Base-by-base conservation (phyloP, 1,139 yeast species). In the Arxiozyma bovina region DNA sequence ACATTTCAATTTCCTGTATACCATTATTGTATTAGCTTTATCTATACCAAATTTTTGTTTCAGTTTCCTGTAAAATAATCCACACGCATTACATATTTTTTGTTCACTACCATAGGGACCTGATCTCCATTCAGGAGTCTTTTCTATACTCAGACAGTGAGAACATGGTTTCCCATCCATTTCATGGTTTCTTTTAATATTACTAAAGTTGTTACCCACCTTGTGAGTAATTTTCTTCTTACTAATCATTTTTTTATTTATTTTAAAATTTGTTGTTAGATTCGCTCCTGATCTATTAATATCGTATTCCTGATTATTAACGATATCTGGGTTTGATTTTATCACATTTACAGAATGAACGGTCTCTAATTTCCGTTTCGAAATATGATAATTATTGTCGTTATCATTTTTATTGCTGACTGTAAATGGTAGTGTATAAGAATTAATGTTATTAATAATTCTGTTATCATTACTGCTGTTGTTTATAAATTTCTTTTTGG, bases 71-170 rank as follows among this genome's bases (percentile, higher is more conserved):
- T 47, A 52, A 27, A 52, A 52, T 30, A 52, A 40, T 8, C 54
- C 54, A 43, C 54, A 52, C 2, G 50, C 51, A 49, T 52, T 52
- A 45, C 54, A 52, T 6, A 52, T 44, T 18, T 30, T 41, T 21
- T 44, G 38, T 21, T 42, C 45, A 23, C 38, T 43, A n/a, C 54
- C 54, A 45, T 52, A 52, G 2, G 54, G 54, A 12, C 54, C 54
- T 21, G 54, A 42, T 44, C 54, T 42, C 54, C 54, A 52, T 38
- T 52, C 48, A n/a, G 51, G 51, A 0, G 54, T 52, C 42, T 51
- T 52, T 30, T 48, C 54, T 12, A 22, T 23, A 22, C 34, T 40
- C 8, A 23, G 11, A 41, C 51, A 52, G 20, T 52, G 54, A 30
- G 25, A 23, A 30, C 54, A 52, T 21, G 45, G 45, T 21, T 51